Percentiles rank a stretch among this genome's conserved stretches.
phyloP scores from a whole-genome alignment of 371 early-diverging fungal species.

The Mortierella sp. region DNA sequence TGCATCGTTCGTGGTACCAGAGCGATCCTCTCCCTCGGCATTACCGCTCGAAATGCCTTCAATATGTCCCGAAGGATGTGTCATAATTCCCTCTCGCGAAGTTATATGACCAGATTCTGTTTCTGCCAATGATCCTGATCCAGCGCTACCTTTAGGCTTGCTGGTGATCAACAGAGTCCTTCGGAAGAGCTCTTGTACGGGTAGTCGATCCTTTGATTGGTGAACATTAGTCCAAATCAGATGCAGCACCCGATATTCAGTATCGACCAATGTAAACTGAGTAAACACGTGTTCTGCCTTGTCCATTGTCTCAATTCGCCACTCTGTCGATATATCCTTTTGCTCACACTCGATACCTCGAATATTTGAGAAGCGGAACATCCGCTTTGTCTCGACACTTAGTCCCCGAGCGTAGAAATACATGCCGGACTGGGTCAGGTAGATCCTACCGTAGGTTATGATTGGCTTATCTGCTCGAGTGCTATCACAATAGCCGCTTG shows the following conservation, averaged over 20 bases:
- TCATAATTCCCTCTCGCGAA: conserved; percentile 33
- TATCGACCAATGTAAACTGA: conserved; percentile 51
- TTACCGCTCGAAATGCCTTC: not conserved
- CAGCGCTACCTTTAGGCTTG: conserved; percentile 52
- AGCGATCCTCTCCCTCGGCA: not conserved
- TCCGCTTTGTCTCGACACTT: conserved; percentile 53
- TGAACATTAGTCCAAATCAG: conserved; percentile 55
- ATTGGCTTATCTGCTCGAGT: conserved; percentile 41
- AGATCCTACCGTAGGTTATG: conserved; percentile 49
- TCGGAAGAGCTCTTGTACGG: conserved; percentile 46
- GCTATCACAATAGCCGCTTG: conserved; percentile 46
- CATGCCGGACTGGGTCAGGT: conserved; percentile 54
- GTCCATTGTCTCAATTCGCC: conserved; percentile 55
- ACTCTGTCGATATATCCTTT: conserved; percentile 55
- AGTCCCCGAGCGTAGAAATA: conserved; percentile 54
- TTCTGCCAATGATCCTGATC: conserved; percentile 53
- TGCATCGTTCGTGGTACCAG: not conserved
- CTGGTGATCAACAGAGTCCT: conserved; percentile 37
- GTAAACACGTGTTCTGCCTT: conserved; percentile 41
- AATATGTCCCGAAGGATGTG: not conserved
- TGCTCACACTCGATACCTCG: conserved; percentile 55
- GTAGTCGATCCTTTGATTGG: conserved; percentile 35
- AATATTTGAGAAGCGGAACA: conserved; percentile 53
- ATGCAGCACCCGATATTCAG: conserved; percentile 51
- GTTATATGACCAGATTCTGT: conserved; percentile 45